These are phyloP conservation scores for Blastocystis sp. DNA, from an alignment of 352 stramenopile species.

Conservation along the genomic window DNA sequence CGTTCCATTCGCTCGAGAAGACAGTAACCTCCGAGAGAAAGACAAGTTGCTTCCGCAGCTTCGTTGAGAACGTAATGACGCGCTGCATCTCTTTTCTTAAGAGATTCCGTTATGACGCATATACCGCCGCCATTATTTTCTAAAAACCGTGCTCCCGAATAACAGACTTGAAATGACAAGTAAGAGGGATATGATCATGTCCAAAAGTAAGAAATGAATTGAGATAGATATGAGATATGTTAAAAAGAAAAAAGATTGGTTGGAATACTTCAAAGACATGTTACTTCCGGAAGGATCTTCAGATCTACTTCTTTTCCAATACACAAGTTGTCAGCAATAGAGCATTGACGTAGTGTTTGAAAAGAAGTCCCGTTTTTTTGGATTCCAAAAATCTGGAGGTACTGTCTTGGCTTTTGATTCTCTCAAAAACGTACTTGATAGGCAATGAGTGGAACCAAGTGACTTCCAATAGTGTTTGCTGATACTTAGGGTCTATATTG, in stretches of 20 bases:
- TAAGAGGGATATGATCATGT: not conserved
- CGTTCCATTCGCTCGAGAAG: constrained; percentile 17
- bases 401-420: not conserved
- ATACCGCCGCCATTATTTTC: too few species aligned
- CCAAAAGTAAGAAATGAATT: not conserved
- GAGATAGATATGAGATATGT: too few species aligned
- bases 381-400: not conserved
- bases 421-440: constrained; percentile 10
- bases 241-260: too few species aligned
- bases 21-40: not conserved
- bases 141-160: too few species aligned
- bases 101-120: not conserved
- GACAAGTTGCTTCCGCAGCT: not conserved
- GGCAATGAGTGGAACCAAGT: constrained; percentile 46
- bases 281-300: too few species aligned
- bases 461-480: not conserved
- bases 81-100: not conserved
- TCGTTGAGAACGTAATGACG: not conserved
- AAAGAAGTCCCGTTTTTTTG: not conserved
- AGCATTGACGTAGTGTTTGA: too few species aligned
- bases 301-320: too few species aligned
- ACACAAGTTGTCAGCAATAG: too few species aligned
- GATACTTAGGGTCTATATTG: constrained; percentile 47
- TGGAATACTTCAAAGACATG: too few species aligned
- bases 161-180: too few species aligned